Base-by-base conservation (phyloP, 2,329 filamentous ascomycete genomes). In the Colletotrichum tanaceti region DNA sequence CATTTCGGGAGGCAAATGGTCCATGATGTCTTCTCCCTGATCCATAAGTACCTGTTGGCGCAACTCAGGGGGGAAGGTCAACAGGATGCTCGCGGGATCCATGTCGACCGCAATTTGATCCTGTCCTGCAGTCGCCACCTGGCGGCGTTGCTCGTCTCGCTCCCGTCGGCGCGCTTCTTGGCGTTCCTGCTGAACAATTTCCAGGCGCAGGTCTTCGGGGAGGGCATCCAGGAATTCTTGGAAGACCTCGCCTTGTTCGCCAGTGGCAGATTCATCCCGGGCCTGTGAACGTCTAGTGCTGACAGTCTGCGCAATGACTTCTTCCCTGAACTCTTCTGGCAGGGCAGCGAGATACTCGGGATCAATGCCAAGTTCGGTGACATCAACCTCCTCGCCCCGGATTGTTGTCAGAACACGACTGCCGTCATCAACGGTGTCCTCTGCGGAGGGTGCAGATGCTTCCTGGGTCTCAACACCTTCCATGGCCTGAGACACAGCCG, bases 311-410 rank as follows among this genome's bases (percentile, higher is more conserved):
- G 97, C 93, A 72, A 99, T 93, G 57, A 99, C 96, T 77, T 99
- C 96, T 78, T 98, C 95, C 53, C 96, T 88, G 76, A 98, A 90
- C 70, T 99, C 97, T 74, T 99, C 96, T 0, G 96, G 96, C n/a
- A 99, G 83, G n/a, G 95, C 97, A 68, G 96, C 93, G 7, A 99
- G 88, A 79, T 98, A 99, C 65, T 97, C 94, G 18, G 92, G 88
- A 76, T 99, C 96, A 73, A 99, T 98, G 57, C 95, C 94, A 70
- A 99, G 86, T 70, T 93, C 93, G 0, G 96, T 99, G 57, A 99
- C 96, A 77, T 99, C 96, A 61, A 97, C 88, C 74, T 96, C 90
- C 71, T 92, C 91, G 32, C 94, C 95, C 69, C 94, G 86, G 62
- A 99, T 94, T 2, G 88, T 94, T 18, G 93, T 97, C 74, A 90